These are phyloP conservation scores for Tetrapisispora nanseiensis DNA, from an alignment of 805 yeast species.

Conservation along the genomic window DNA sequence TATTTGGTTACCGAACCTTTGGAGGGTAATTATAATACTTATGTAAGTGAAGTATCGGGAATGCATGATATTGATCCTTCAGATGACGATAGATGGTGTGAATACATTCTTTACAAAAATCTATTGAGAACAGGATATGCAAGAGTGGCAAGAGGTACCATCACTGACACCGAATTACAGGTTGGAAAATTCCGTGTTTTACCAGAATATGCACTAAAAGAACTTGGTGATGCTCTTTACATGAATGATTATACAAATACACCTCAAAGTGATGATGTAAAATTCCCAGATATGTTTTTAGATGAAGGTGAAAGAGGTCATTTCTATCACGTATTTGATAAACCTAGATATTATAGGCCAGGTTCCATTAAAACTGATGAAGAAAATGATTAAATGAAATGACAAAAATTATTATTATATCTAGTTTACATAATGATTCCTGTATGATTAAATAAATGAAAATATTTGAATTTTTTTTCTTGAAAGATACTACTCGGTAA, in stretches of 20 bases:
- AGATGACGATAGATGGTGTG: slow-evolving; percentile 98
- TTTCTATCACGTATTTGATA: slow-evolving; percentile 87
- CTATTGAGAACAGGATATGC: slow-evolving; percentile 88
- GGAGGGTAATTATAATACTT: slow-evolving; percentile 84
- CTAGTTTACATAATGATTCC: neutral
- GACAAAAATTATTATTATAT: neutral
- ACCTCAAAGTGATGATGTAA: slow-evolving; percentile 47
- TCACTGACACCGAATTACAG: slow-evolving; percentile 95
- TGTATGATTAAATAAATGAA: neutral
- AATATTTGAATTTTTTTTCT: neutral
- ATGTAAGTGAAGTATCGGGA: slow-evolving; percentile 73
- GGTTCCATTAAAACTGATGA: neutral
- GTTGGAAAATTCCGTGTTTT: slow-evolving; percentile 76
- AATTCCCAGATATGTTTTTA: slow-evolving; percentile 69
- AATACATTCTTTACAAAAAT: slow-evolving; percentile 82
- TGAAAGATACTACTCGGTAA: too few relatives aligned
- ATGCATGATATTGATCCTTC: slow-evolving; percentile 90
- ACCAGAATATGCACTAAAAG: slow-evolving; percentile 28
- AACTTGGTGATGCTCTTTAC: slow-evolving; percentile 34
- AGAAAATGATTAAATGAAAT: neutral
- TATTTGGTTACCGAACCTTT: slow-evolving; percentile 83
- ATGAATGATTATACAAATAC: slow-evolving; percentile 43
- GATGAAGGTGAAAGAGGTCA: slow-evolving; percentile 95
- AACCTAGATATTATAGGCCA: slow-evolving; percentile 60
- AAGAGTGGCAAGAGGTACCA: slow-evolving; percentile 82